Evolutionary conservation across 495 filamentous ascomycete species (phyloP).

Genomic region (Tetracladium marchalianum): DNA sequence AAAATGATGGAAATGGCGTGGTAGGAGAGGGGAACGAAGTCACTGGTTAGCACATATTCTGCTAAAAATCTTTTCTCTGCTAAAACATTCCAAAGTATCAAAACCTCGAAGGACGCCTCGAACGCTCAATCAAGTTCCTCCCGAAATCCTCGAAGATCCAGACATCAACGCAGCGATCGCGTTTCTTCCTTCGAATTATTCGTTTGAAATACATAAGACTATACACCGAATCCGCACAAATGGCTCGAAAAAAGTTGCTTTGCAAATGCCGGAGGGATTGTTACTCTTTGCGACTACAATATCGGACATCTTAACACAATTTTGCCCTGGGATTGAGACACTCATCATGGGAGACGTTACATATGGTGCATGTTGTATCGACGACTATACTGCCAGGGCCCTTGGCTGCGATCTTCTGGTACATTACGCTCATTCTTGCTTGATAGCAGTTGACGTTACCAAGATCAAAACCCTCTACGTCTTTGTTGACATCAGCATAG

Average conservation of each 20-base stretch:
- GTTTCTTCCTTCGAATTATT: constrained; percentile 87
- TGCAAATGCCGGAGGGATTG: constrained; percentile 95
- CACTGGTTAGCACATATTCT: constrained; percentile 33
- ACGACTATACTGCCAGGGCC: constrained; percentile 93
- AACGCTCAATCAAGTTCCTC: constrained; percentile 79
- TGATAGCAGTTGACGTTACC: constrained; percentile 92
- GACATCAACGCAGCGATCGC: constrained; percentile 84
- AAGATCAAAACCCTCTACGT: constrained; percentile 94
- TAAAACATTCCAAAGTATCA: constrained; percentile 24
- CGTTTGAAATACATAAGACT: constrained; percentile 96
- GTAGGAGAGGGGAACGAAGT: constrained; percentile 58
- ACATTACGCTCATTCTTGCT: constrained; percentile 93
- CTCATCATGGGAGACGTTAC: constrained; percentile 99
- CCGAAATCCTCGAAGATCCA: constrained; percentile 74
- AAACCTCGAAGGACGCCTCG: constrained; percentile 60
- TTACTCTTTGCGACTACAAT: constrained; percentile 96
- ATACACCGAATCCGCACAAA: constrained; percentile 84
- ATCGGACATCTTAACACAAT: constrained; percentile 89
- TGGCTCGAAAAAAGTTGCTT: constrained; percentile 66
- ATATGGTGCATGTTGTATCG: constrained; percentile 97
- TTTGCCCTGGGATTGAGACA: constrained; percentile 84
- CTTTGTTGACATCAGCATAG: constrained; percentile 96
- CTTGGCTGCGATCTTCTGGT: constrained; percentile 92
- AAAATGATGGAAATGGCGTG: constrained; percentile 8
- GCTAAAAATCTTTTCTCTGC: constrained; percentile 1